Evolutionary conservation across 306 rosid genomes (phyloP), one percentile per base, ranked within the genome.

Genomic region (Glycine tomentella): DNA sequence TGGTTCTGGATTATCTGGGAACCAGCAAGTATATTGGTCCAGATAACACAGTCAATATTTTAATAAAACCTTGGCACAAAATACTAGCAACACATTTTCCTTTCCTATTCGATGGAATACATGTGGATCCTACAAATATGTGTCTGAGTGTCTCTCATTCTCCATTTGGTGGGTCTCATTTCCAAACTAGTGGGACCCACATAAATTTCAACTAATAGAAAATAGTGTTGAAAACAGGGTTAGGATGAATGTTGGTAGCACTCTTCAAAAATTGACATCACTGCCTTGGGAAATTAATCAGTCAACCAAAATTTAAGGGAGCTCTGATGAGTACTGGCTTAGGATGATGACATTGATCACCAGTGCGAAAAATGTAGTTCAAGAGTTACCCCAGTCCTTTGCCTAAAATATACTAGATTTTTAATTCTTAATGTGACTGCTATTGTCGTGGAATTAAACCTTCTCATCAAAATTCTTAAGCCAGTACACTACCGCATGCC

Each of bases 381-480:
- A 59, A 69, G 72, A 14, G 50, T 50, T n/a, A 55, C 40, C 12
- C 64, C 11, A 8, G 36, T 59, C 31, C 34, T 49, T 69, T 38
- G 81, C 77, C 52, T 76, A 76, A 69, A 49, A 20, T 36, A 20
- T 59, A 6, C 77, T 20, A 15, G 36, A 17, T 57, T 62, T 81
- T 25, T 25, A 25, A 25, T 25, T 25, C 31, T 13, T 13, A 17
- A 46, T 38, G 62, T 36, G 52, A 52, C 16, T 66, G 15, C 62
- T 44, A 33, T 8, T 69, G 52, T 15, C 57, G 52, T 68, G 13
- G 63, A 49, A 56, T 66, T 61, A 42, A 69, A 33, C 67, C 69
- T 65, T 77, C 31, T 42, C 51, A 61, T 78, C 10, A 77, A 50
- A 72, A 15, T n/a, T n/a, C 20, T 57, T 69, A 44, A 61, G 74